Percentiles rank a stretch among this genome's conserved stretches.
phyloP scores from a whole-genome alignment of 768 basidiomycete genomes.

The Pisolithus orientalis region DNA sequence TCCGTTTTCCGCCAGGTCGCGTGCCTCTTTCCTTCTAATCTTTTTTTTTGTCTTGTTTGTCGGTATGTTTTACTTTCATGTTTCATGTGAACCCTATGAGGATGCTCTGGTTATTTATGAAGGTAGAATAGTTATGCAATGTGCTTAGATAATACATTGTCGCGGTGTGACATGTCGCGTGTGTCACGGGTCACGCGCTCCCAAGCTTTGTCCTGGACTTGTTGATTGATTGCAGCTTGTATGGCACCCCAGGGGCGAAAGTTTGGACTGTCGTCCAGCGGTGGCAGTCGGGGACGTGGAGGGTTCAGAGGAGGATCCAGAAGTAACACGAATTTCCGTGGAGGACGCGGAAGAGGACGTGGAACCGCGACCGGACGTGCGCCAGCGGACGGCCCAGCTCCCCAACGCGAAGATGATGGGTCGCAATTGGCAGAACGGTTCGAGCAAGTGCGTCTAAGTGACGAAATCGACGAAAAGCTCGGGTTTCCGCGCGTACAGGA shows the following conservation, averaged over 20 bases:
- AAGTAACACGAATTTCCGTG: slow-evolving; percentile 33
- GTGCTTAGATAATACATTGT: no score
- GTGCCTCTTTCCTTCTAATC: no score
- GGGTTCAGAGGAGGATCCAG: slow-evolving; percentile 34
- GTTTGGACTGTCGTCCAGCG: slow-evolving; percentile 51
- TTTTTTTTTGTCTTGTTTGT: no score
- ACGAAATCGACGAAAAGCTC: slow-evolving; percentile 91
- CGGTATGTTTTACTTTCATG: no score
- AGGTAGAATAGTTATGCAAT: no score
- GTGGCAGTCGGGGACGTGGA: slow-evolving; percentile 36
- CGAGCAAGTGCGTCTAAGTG: slow-evolving; percentile 65
- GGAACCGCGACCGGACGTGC: slow-evolving; percentile 25
- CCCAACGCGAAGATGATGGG: slow-evolving; percentile 83
- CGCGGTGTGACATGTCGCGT: slow-evolving; percentile 19
- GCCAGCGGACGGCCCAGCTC: slow-evolving; percentile 42
- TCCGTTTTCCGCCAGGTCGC: background rate
- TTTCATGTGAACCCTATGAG: no score
- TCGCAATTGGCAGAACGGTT: slow-evolving; percentile 82
- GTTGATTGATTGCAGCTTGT: background rate
- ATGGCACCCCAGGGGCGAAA: slow-evolving; percentile 40
- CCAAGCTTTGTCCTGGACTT: background rate
- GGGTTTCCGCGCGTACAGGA: slow-evolving; percentile 82
- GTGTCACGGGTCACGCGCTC: slow-evolving; percentile 12
- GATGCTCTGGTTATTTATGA: no score
- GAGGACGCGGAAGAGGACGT: slow-evolving; percentile 42